phyloP scores from a whole-genome alignment of 495 filamentous ascomycete species.

The Baudoinia panamericana region DNA sequence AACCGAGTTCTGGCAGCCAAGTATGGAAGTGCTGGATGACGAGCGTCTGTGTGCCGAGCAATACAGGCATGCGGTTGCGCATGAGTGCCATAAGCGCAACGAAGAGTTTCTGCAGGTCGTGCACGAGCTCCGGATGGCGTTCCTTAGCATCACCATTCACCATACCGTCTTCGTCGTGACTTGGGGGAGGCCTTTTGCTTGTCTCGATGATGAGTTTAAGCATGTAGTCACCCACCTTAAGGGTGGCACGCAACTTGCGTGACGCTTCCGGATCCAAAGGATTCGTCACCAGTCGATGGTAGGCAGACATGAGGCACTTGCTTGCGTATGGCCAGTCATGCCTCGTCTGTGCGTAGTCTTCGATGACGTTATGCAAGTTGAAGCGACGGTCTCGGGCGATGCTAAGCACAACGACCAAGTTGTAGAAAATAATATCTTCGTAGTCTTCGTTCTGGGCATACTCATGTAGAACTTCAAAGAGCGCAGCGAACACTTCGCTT shows the following conservation, averaged over 20 bases:
- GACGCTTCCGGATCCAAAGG: constrained; percentile 68
- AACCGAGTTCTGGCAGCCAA: constrained; percentile 80
- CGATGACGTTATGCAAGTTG: constrained; percentile 77
- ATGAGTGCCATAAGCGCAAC: constrained; percentile 79
- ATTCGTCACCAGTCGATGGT: constrained; percentile 64
- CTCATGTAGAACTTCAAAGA: constrained; percentile 83
- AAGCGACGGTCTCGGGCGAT: constrained; percentile 93
- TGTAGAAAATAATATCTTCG: constrained; percentile 84
- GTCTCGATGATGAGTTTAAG: constrained; percentile 92
- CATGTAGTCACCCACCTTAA: constrained; percentile 88
- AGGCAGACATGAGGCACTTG: constrained; percentile 79
- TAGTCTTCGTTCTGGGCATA: constrained; percentile 62
- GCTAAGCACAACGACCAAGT: constrained; percentile 75
- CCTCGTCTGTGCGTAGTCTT: constrained; percentile 73
- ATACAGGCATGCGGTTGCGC: constrained; percentile 65
- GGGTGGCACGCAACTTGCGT: constrained; percentile 71
- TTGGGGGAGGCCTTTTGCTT: constrained; percentile 69
- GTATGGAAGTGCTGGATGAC: constrained; percentile 94
- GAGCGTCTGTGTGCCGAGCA: constrained; percentile 87
- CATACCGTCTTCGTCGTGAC: constrained; percentile 43
- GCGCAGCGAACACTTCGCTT: constrained; percentile 75
- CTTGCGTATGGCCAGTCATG: constrained; percentile 94
- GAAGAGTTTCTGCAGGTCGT: constrained; percentile 73
- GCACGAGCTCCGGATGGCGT: constrained; percentile 13
- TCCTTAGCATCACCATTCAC: constrained; percentile 5